These are phyloP conservation scores for Warburgia ugandensis DNA, from an alignment of 164 flowering plant genomes.

Conservation along the genomic window DNA sequence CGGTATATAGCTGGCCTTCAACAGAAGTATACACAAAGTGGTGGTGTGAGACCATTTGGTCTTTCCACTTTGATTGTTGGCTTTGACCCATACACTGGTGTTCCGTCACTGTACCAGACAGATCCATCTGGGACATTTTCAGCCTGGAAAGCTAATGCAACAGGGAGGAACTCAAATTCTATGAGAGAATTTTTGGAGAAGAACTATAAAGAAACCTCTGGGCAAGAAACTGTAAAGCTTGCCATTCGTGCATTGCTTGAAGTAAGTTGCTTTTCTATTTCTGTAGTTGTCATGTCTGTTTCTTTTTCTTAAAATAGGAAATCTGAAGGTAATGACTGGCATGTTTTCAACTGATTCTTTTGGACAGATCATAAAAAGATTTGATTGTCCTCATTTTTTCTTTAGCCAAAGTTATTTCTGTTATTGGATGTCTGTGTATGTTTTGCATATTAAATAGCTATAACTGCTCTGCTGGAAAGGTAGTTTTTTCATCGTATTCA, in stretches of 20 bases:
- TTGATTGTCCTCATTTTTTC: too few species aligned
- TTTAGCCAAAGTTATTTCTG: too few species aligned
- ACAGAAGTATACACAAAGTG: slow-evolving; percentile 97
- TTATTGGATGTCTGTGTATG: too few species aligned
- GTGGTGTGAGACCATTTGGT: slow-evolving; percentile 89
- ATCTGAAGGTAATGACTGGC: too few species aligned
- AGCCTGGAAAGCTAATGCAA: slow-evolving; percentile 94
- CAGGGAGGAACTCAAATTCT: slow-evolving; percentile 89
- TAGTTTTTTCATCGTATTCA: too few species aligned
- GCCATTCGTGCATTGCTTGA: slow-evolving; percentile 94
- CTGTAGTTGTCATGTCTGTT: neutral
- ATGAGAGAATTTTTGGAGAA: slow-evolving; percentile 88
- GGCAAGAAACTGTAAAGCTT: slow-evolving; percentile 87
- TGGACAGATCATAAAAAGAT: too few species aligned
- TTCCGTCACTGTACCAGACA: slow-evolving; percentile 85
- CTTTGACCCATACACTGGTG: slow-evolving; percentile 75
- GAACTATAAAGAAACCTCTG: slow-evolving; percentile 92
- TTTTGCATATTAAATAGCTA: too few species aligned
- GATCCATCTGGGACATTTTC: slow-evolving; percentile 97
- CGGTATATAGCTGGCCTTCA: slow-evolving; percentile 97
- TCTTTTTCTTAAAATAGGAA: neutral
- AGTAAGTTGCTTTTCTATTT: slow-evolving; percentile 30
- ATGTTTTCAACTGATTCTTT: too few species aligned
- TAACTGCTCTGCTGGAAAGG: too few species aligned
- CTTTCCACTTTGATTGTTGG: slow-evolving; percentile 88